Evolutionary conservation across 129 eudicot genomes (phyloP).

Genomic region (Flaveria linearis): DNA sequence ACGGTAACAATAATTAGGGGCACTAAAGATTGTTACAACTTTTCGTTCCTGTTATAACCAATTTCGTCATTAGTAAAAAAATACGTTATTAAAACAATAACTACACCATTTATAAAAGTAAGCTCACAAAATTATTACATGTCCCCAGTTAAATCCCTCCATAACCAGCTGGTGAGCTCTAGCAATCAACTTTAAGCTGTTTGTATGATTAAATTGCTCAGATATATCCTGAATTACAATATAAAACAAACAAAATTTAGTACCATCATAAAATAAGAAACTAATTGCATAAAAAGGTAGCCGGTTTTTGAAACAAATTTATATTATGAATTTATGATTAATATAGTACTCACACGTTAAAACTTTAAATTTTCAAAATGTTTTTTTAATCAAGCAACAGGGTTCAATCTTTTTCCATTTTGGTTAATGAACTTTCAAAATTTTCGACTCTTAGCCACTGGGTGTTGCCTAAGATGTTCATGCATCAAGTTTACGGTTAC

Average conservation of each 20-base stretch:
- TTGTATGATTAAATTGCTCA: conserved; percentile 90
- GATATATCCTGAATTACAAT: conserved; percentile 69
- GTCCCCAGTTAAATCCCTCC: conserved; percentile 98
- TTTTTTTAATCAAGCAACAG: background rate
- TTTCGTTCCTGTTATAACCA: conserved; percentile 72
- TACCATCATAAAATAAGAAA: background rate
- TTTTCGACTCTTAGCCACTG: too few species aligned
- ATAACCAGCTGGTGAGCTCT: conserved; percentile 97
- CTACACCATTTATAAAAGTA: background rate
- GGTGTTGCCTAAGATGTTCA: background rate
- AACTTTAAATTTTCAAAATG: background rate
- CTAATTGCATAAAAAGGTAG: background rate
- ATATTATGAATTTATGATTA: background rate
- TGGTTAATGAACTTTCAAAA: background rate
- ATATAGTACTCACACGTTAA: conserved; percentile 29
- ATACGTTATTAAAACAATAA: background rate
- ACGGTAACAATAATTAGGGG: conserved; percentile 93
- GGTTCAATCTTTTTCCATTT: background rate
- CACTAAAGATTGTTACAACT: conserved; percentile 89
- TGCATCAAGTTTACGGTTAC: background rate
- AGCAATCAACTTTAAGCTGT: conserved; percentile 81
- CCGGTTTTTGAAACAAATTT: background rate
- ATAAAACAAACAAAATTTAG: conserved; percentile 9
- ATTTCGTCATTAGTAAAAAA: background rate
- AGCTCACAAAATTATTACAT: conserved; percentile 43